Base-by-base conservation (phyloP, 1,284 basidiomycete species). In the Golubevia pallescens region DNA sequence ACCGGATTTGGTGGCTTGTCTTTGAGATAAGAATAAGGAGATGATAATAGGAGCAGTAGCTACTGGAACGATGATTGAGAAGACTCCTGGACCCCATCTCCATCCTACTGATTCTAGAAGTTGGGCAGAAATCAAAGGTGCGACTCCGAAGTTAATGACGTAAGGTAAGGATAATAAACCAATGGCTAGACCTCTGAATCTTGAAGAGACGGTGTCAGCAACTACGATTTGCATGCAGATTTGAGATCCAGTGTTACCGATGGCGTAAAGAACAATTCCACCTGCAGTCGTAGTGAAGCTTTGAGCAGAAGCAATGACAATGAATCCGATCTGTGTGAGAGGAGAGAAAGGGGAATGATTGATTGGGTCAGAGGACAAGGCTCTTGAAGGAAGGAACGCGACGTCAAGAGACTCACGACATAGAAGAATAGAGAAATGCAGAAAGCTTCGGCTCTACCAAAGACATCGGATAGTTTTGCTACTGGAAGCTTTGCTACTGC, bases 221-320 rank as follows among this genome's bases (percentile, higher is more conserved):
- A 85, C 61, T 10, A 84, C 70, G 62, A 84, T 80, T 69, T 84
- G 80, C 60, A 81, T 77, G 67, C 84, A 77, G 69, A 85, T 82
- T 64, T 84, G 78, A 1, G 75, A 55, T 28, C 81, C 81, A 1
- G 80, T 75, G 63, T 81, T 81, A 16, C 82, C 82, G 57, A 82
- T 68, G 21, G 80, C 78, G 28, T 82, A 79, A 57, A 85, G 63
- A 52, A 80, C 78, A 52, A 67, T 66, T 13, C 81, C 82, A 38
- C 70, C 82, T 1, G 67, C 65, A 20, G 76, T 65, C 19, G 75
- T 64, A 19, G 62, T 56, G 3, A 74, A 68, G 48, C 28, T 67
- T 58, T 79, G 73, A 4, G 73, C 66, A 2, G 75, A 63, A 19
- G 82, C 81, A 55, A 84, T 65, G 64, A 85, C 65, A 56, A 85